These are phyloP conservation scores for Bimuria novae-zelandiae DNA, from an alignment of 2,329 filamentous ascomycete species.

Conservation along the genomic window DNA sequence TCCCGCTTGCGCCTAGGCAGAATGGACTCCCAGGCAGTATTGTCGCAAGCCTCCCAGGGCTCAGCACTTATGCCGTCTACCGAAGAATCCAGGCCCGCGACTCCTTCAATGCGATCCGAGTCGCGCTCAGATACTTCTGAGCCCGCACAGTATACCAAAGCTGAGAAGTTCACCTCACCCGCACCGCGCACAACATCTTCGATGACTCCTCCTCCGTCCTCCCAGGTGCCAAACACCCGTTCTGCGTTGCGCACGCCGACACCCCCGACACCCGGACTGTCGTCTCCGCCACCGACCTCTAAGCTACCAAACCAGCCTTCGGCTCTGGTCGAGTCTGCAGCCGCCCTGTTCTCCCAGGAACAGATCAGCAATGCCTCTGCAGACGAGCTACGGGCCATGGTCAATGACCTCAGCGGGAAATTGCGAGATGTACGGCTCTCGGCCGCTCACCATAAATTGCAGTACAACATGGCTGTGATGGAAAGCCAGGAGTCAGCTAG, in stretches of 20 bases:
- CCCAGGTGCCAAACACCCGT: conserved; percentile 56
- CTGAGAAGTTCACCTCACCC: conserved; percentile 46
- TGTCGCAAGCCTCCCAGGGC: conserved; percentile 33
- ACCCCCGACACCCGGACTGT: conserved; percentile 54
- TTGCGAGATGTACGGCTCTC: conserved; percentile 77
- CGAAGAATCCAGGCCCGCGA: conserved; percentile 33
- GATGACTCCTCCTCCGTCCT: conserved; percentile 69
- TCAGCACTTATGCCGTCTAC: conserved; percentile 36
- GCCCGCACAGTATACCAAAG: conserved; percentile 20
- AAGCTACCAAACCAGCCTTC: conserved; percentile 35
- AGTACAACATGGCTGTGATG: conserved; percentile 81
- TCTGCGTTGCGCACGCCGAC: conserved; percentile 53
- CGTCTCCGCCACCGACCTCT: conserved; percentile 54
- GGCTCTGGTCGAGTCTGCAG: conserved; percentile 35
- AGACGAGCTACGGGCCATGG: conserved; percentile 59
- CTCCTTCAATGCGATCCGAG: conserved; percentile 25
- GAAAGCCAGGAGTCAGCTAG: conserved; percentile 85
- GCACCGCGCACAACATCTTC: conserved; percentile 53
- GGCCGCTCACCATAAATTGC: conserved; percentile 86
- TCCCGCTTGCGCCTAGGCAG: conserved; percentile 27
- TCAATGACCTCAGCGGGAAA: conserved; percentile 56
- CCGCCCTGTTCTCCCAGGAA: conserved; percentile 53
- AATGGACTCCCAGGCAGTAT: conserved; percentile 36
- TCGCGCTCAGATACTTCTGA: conserved; percentile 27
- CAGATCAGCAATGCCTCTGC: conserved; percentile 59